These are phyloP conservation scores for Monosporascus ibericus DNA, from an alignment of 2,329 filamentous ascomycete species.

Conservation along the genomic window DNA sequence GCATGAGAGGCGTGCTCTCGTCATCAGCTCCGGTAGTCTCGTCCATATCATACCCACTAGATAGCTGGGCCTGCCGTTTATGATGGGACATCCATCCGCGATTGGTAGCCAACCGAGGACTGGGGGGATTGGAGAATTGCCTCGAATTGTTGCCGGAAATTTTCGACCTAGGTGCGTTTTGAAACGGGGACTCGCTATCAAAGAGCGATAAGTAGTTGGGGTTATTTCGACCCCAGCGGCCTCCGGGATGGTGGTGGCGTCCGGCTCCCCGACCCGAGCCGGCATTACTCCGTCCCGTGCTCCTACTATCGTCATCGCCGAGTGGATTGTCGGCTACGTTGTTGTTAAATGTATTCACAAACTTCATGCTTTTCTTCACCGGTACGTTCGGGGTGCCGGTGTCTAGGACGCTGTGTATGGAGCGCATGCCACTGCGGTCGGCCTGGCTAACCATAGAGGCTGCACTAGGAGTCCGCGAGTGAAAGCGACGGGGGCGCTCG, in stretches of 20 bases:
- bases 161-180: conserved; percentile 59
- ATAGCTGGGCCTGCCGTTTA: conserved; percentile 54
- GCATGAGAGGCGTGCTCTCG: conserved; percentile 77
- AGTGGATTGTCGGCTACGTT: conserved; percentile 47
- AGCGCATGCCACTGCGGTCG: conserved; percentile 54
- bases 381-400: conserved; percentile 44
- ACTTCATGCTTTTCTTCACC: conserved; percentile 93
- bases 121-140: conserved; percentile 63
- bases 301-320: conserved; percentile 62
- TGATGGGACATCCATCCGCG: conserved; percentile 23
- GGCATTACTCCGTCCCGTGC: conserved; percentile 52
- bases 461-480: conserved; percentile 90
- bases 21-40: conserved; percentile 75
- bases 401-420: conserved; percentile 64
- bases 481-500: conserved; percentile 67
- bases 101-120: conserved; percentile 48
- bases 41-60: conserved; percentile 70
- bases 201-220: conserved; percentile 67
- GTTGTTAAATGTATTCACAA: conserved; percentile 71
- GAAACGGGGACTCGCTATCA: conserved; percentile 73
- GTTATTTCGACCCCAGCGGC: conserved; percentile 67
- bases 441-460: conserved; percentile 74
- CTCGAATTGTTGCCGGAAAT: conserved; percentile 50
- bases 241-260: conserved; percentile 70
- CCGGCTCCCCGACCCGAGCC: conserved; percentile 60